A percentile compares a stretch with the other conserved stretches of the same genome.
phyloP scores from a whole-genome alignment of 1,284 basidiomycete species.

The Melampsora larici-populina region DNA sequence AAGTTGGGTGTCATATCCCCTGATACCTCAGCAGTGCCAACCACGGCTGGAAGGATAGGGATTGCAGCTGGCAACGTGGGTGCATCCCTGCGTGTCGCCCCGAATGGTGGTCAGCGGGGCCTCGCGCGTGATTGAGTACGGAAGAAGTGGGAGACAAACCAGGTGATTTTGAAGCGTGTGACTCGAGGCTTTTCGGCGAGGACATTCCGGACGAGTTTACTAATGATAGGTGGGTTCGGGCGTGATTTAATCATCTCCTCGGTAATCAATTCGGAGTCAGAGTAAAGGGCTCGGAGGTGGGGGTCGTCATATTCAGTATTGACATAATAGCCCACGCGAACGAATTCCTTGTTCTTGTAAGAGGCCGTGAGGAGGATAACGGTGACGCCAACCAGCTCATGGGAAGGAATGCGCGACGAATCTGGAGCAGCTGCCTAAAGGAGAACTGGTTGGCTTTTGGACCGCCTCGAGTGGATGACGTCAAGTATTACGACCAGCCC shows the following conservation, averaged over 20 bases:
- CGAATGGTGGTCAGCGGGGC: background rate
- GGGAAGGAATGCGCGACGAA: constrained; percentile 70
- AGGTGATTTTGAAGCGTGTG: constrained; percentile 65
- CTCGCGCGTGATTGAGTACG: background rate
- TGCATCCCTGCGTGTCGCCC: background rate
- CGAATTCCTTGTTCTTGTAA: constrained; percentile 92
- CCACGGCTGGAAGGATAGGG: background rate
- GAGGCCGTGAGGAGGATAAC: constrained; percentile 87
- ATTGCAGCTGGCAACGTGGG: background rate
- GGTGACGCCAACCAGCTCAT: constrained; percentile 82
- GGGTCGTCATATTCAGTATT: constrained; percentile 97
- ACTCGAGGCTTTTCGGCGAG: constrained; percentile 90
- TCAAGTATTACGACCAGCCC: no score
- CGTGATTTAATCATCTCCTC: constrained; percentile 43
- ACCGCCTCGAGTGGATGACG: no score
- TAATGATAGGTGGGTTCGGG: constrained; percentile 56
- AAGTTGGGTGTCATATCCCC: background rate
- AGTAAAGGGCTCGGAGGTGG: constrained; percentile 71
- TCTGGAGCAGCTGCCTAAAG: constrained; percentile 59
- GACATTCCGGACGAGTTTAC: constrained; percentile 73
- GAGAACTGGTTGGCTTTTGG: no score
- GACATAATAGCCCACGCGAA: constrained; percentile 98
- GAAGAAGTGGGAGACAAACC: constrained; percentile 47
- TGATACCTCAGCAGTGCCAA: background rate
- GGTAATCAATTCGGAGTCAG: constrained; percentile 64